Evolutionary conservation across 495 filamentous ascomycete genomes (phyloP).

Genomic region (Penicillium bovifimosum): DNA sequence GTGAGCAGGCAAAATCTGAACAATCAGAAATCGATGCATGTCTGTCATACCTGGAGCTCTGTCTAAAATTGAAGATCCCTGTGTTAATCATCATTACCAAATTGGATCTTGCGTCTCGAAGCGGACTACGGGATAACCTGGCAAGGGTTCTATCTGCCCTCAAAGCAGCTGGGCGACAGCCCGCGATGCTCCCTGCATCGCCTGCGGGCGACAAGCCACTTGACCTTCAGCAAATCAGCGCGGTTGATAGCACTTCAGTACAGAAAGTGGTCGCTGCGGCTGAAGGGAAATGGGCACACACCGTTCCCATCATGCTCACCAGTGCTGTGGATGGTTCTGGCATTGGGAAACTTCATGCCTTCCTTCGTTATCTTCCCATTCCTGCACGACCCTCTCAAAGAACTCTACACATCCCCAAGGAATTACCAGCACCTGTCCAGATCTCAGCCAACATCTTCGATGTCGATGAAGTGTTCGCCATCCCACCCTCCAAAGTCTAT

Average conservation of each 20-base stretch:
- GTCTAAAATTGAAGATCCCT: constrained; percentile 69
- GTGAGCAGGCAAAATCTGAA: constrained; percentile 44
- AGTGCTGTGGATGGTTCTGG: constrained; percentile 83
- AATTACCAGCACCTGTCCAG: constrained; percentile 26
- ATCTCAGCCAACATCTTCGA: constrained; percentile 62
- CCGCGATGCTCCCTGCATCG: constrained; percentile 56
- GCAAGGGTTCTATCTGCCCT: constrained; percentile 68
- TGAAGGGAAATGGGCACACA: constrained; percentile 39
- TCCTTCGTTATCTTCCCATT: constrained; percentile 72
- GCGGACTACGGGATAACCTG: constrained; percentile 61
- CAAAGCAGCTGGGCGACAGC: constrained; percentile 68
- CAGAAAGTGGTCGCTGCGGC: constrained; percentile 41
- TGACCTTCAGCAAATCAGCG: constrained; percentile 34
- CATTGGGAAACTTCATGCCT: constrained; percentile 72
- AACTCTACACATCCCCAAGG: constrained; percentile 15
- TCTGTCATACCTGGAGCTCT: constrained; percentile 79
- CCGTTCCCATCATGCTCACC: constrained; percentile 82
- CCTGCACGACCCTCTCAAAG: constrained; percentile 48
- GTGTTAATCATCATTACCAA: constrained; percentile 84
- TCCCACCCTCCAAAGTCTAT: constrained; percentile 50
- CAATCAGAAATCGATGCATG: constrained; percentile 62
- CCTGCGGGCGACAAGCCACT: constrained; percentile 29
- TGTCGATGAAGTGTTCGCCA: constrained; percentile 75
- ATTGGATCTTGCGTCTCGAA: constrained; percentile 74
- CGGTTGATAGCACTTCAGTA: constrained; percentile 47